phyloP scores from a whole-genome alignment of 2,329 filamentous ascomycete species.

The Penicillium palitans region DNA sequence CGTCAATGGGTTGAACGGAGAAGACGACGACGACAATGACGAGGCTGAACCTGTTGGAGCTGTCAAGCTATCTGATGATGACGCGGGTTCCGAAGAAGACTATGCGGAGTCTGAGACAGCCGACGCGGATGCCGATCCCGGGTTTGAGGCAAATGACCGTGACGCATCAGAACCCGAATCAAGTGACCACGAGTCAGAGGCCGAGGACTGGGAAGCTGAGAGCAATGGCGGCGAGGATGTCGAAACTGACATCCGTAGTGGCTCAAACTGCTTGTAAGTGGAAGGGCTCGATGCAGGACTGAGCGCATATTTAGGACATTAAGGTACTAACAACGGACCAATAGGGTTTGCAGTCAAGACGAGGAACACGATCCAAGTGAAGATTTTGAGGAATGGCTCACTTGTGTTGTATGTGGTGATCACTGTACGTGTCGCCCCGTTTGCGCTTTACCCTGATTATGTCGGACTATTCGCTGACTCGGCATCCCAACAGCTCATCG shows the following conservation, averaged over 20 bases:
- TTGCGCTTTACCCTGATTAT: conserved; percentile 28
- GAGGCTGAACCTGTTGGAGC: conserved; percentile 43
- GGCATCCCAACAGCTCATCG: conserved; percentile 71
- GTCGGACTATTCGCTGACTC: conserved; percentile 38
- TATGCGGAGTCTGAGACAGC: conserved; percentile 42
- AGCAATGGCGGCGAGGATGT: conserved; percentile 49
- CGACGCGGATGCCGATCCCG: conserved; percentile 45
- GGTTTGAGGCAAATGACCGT: conserved; percentile 43
- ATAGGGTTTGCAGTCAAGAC: conserved; percentile 77
- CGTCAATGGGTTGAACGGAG: conserved; percentile 33
- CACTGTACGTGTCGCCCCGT: conserved; percentile 64
- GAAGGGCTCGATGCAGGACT: conserved; percentile 2
- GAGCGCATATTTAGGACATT: not conserved
- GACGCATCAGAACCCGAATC: conserved; percentile 41
- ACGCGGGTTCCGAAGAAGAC: conserved; percentile 39
- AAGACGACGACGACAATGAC: conserved; percentile 45
- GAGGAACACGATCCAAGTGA: conserved; percentile 80
- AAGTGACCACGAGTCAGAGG: conserved; percentile 60
- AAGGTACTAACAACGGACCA: conserved; percentile 30
- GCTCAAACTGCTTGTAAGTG: conserved; percentile 64
- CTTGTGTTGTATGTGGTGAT: conserved; percentile 75
- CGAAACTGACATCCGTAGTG: conserved; percentile 49
- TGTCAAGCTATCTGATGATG: conserved; percentile 38
- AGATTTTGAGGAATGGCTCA: conserved; percentile 76
- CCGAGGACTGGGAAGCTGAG: conserved; percentile 52